These are phyloP conservation scores for Pseudogymnoascus sp. DNA, from an alignment of 2,329 filamentous ascomycete genomes.

Conservation along the genomic window DNA sequence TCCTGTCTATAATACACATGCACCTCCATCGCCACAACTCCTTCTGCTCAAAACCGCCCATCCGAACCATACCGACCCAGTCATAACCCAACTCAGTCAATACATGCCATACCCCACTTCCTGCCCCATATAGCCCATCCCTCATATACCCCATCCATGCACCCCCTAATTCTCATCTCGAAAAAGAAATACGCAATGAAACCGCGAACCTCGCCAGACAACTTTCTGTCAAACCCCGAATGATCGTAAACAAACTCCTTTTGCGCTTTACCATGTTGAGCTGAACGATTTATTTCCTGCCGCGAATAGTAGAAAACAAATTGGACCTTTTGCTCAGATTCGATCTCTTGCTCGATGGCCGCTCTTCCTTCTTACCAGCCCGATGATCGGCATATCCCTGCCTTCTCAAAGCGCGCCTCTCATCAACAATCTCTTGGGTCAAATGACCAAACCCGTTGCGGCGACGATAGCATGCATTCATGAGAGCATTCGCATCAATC, in stretches of 20 bases:
- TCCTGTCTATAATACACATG: conserved; percentile 12
- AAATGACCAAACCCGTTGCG: conserved; percentile 74
- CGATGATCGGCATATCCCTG: conserved; percentile 31
- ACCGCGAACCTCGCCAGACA: background rate
- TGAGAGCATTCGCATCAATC: conserved; percentile 70
- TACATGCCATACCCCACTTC: background rate
- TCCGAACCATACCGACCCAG: background rate
- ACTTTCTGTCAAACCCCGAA: background rate
- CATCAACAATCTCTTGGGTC: conserved; percentile 73
- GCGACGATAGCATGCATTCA: conserved; percentile 76
- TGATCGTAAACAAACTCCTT: background rate
- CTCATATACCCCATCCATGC: background rate
- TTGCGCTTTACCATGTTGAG: background rate
- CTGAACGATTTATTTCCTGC: background rate
- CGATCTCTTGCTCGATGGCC: conserved; percentile 2
- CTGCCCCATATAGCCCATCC: background rate
- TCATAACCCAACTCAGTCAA: background rate
- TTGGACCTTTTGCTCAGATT: background rate
- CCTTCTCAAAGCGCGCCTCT: conserved; percentile 61
- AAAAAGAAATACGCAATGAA: background rate
- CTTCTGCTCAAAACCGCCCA: background rate
- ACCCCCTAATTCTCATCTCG: background rate
- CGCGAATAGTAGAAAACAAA: background rate
- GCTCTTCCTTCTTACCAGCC: conserved; percentile 15
- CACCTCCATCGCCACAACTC: background rate